phyloP scores from a whole-genome alignment of 257 asterid species.

The Ilex asprella region DNA sequence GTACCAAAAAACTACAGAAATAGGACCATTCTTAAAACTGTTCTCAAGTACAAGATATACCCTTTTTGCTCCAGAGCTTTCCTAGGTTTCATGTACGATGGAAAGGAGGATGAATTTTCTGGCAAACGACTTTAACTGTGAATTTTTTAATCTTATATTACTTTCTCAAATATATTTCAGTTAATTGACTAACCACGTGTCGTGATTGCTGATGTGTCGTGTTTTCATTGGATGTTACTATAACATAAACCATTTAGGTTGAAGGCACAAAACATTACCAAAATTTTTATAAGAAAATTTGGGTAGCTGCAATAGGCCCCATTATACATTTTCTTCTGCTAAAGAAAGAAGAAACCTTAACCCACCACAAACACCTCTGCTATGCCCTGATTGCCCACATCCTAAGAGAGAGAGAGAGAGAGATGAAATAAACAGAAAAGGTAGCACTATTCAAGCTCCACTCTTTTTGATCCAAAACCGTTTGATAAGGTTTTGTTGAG shows the following conservation, averaged over 20 bases:
- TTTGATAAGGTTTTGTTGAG: too few species aligned
- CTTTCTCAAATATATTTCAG: neutral
- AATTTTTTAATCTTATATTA: neutral
- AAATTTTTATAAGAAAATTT: constrained; percentile 1
- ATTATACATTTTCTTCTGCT: constrained; percentile 15
- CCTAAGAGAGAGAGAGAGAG: neutral
- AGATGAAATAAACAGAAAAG: neutral
- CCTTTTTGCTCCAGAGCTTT: constrained; percentile 19
- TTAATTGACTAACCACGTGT: neutral
- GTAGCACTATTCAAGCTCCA: constrained; percentile 68
- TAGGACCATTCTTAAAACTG: constrained; percentile 24
- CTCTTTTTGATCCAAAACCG: constrained; percentile 11
- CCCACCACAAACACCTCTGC: constrained; percentile 6
- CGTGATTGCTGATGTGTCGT: neutral
- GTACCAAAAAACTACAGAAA: too few species aligned
- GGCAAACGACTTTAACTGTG: neutral
- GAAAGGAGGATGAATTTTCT: too few species aligned
- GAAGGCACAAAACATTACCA: neutral
- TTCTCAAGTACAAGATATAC: constrained; percentile 37
- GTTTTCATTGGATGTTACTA: neutral
- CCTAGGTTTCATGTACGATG: neutral
- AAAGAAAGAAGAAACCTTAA: constrained; percentile 7
- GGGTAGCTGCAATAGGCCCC: constrained; percentile 16
- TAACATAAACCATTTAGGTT: neutral
- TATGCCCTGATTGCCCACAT: neutral